Conservation (phyloP, 78 protist species). For the Dictyostelium discoideum region DNA sequence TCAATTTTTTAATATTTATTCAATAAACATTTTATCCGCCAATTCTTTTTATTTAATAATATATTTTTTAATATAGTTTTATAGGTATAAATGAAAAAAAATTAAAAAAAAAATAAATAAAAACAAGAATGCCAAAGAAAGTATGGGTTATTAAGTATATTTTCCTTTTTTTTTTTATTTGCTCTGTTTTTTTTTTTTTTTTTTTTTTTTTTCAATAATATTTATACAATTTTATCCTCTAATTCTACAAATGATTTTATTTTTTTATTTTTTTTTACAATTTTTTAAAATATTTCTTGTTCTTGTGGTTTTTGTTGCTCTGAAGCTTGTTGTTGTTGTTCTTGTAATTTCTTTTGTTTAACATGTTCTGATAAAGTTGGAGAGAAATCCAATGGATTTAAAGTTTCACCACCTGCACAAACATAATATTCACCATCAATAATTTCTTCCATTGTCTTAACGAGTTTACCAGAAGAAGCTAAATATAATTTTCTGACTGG, state of each 20-base stretch:
- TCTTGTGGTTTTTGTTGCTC: conserved; percentile 6
- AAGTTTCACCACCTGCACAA: conserved; percentile 65
- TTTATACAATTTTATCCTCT: not conserved
- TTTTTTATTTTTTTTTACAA: not conserved
- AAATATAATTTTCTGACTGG: conserved; percentile 50
- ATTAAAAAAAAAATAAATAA: too few relatives aligned
- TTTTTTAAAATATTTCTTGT: conserved; percentile 4
- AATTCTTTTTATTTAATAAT: too few relatives aligned
- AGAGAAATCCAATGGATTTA: not conserved
- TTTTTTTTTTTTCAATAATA: not conserved
- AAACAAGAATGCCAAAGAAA: too few relatives aligned
- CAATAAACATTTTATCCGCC: too few relatives aligned
- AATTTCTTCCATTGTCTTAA: conserved; percentile 55
- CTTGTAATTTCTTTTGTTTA: not conserved
- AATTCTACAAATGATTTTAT: not conserved
- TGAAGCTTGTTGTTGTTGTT: not conserved
- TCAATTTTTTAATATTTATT: too few relatives aligned
- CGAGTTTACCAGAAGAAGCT: conserved; percentile 9
- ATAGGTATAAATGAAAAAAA: too few relatives aligned
- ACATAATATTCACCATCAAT: conserved; percentile 54
- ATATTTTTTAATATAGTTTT: too few relatives aligned
- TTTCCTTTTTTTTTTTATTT: too few relatives aligned
- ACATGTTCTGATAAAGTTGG: not conserved
- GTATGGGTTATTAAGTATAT: too few relatives aligned
- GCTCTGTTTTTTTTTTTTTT: too few relatives aligned